A percentile compares a stretch with the other conserved stretches of the same genome.
Conservation (phyloP, 371 early-diverging fungal genomes). For the Saksenaea vasiformis region DNA sequence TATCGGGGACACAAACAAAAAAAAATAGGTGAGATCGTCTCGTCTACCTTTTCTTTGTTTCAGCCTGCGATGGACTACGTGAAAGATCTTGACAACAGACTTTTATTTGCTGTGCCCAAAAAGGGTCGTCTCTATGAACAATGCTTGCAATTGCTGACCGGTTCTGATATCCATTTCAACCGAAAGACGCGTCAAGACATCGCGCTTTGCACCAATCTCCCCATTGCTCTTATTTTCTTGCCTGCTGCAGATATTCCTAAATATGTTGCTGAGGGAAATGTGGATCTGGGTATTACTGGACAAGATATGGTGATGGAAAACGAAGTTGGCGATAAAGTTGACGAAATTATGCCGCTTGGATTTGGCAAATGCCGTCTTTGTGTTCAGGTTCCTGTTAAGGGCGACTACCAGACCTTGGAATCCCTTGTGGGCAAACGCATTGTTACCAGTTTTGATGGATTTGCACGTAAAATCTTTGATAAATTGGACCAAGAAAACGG, state of each 20-base stretch:
- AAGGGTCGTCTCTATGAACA: slow-evolving; percentile 95
- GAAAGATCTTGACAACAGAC: slow-evolving; percentile 70
- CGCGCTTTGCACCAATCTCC: slow-evolving; percentile 90
- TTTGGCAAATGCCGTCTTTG: slow-evolving; percentile 92
- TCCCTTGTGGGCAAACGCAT: slow-evolving; percentile 91
- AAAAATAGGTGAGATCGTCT: neutral
- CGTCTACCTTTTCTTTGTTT: slow-evolving; percentile 1
- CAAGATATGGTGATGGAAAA: slow-evolving; percentile 90
- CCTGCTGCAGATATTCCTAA: slow-evolving; percentile 95
- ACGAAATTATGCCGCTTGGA: slow-evolving; percentile 74
- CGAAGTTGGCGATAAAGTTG: slow-evolving; percentile 69
- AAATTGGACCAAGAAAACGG: slow-evolving; percentile 66
- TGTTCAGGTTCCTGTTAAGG: slow-evolving; percentile 76
- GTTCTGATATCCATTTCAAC: slow-evolving; percentile 92
- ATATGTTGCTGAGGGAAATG: slow-evolving; percentile 92
- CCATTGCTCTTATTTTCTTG: slow-evolving; percentile 90
- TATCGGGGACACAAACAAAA: neutral
- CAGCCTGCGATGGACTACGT: slow-evolving; percentile 59
- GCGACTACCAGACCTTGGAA: slow-evolving; percentile 47
- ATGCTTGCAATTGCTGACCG: slow-evolving; percentile 78
- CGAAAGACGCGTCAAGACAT: slow-evolving; percentile 94
- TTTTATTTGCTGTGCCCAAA: slow-evolving; percentile 95
- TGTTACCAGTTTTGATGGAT: slow-evolving; percentile 87
- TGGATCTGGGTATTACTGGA: slow-evolving; percentile 97
- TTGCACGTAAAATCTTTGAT: slow-evolving; percentile 69